Conservation (phyloP, 345 rosid species). For the Aurinia saxatilis region DNA sequence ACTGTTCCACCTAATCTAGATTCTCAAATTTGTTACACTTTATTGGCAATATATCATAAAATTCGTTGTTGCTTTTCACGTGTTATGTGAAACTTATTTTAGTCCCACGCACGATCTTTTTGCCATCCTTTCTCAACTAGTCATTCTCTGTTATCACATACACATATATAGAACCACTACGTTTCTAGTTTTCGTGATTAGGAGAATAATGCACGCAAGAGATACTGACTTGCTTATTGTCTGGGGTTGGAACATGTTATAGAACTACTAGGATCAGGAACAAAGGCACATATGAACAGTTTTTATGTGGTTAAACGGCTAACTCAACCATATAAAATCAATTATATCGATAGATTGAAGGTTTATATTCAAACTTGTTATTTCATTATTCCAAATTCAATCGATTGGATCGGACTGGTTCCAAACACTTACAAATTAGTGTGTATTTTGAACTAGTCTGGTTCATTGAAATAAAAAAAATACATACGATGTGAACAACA, state of each 20-base stretch:
- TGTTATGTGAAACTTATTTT: conserved; percentile 10
- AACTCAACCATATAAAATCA: no score
- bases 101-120: background rate
- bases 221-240: background rate
- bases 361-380: no score
- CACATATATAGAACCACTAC: background rate
- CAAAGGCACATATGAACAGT: no score
- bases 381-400: no score
- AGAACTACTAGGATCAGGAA: no score
- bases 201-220: background rate
- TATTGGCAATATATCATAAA: background rate
- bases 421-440: no score
- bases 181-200: background rate
- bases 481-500: no score
- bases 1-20: background rate
- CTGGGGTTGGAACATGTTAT: background rate
- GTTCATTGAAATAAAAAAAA: no score
- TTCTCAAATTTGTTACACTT: background rate
- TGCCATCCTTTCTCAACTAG: background rate
- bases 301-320: background rate
- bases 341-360: no score
- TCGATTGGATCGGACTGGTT: background rate
- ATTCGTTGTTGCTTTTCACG: conserved; percentile 14
- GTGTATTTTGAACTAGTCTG: background rate
- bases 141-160: background rate